Evolutionary conservation across 495 filamentous ascomycete genomes (phyloP).

Genomic region (Lasiosphaeria ovina): DNA sequence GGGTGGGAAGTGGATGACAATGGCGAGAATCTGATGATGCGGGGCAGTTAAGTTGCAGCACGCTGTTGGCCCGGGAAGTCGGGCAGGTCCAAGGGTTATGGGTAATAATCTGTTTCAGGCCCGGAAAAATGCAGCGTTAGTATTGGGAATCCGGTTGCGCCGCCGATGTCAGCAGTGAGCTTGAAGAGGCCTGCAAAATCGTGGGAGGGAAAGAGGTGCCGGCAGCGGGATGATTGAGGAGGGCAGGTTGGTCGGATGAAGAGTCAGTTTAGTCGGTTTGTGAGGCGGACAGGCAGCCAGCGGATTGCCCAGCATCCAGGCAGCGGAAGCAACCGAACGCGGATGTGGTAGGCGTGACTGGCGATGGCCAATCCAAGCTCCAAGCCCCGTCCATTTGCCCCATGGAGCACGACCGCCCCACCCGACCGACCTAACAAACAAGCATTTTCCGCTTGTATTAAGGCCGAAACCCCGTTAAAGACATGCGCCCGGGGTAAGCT

Average conservation of each 20-base stretch:
- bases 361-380: background rate
- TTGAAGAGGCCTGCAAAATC: too few species aligned
- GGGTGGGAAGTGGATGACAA: slow-evolving; percentile 3
- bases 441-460: too few species aligned
- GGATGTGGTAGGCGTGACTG: slow-evolving; percentile 17
- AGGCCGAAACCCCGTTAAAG: too few species aligned
- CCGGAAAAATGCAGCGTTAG: background rate
- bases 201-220: background rate
- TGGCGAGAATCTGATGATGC: slow-evolving; percentile 1
- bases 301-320: slow-evolving; percentile 15
- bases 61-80: background rate
- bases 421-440: too few species aligned
- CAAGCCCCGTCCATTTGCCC: slow-evolving; percentile 4
- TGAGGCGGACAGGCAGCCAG: slow-evolving; percentile 7
- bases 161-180: too few species aligned
- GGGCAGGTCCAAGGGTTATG: background rate
- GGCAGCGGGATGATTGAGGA: too few species aligned
- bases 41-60: background rate
- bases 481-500: too few species aligned
- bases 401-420: too few species aligned
- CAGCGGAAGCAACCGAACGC: slow-evolving; percentile 18
- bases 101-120: background rate
- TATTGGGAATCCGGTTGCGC: too few species aligned
- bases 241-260: too few species aligned
- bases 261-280: background rate